Evolutionary conservation across 768 basidiomycete species (phyloP), one percentile per base, ranked within the genome.

Genomic region (Cantharellus cinnabarinus): DNA sequence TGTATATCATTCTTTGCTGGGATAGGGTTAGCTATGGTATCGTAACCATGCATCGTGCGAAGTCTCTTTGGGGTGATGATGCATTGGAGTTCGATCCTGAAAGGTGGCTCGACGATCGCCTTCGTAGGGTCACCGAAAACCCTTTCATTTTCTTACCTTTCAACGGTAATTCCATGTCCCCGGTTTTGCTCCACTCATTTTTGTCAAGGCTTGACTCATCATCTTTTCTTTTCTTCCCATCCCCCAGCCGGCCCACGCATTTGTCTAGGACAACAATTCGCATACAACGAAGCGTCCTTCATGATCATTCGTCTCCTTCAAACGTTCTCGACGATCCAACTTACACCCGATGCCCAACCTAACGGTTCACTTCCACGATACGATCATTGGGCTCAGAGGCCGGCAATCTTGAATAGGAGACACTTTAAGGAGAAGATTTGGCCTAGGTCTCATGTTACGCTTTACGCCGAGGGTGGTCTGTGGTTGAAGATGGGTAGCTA

Each of bases 1-100:
- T 10, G 44, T 48, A 10, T 29, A 10, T 48, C 44, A 48, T 48
- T 48, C 10, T 48, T 48, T 48, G 10, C 35, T 54, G 20, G 38
- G 38, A 3, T 5, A 15, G 56, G 5, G 37, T 41, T 38, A 15
- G 5, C 5, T 57, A 57, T 57, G 42, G 56, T 57, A 15, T 42
- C 14, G 7, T 57, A 7, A 5, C 14, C 14, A 57, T 57, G 56
- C 56, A 57, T 14, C 35, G 56, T 14, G 41, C 15, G 2, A 5
- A 14, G 50, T 74, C 71, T 15, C 70, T 85, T 0, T 89, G 86
- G 87, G 87, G 87, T 2, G 64, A 72, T 0, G 83, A 88, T 62
- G 85, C 85, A 0, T 77, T 85, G 64, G 75, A 74, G n/a, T 90
- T 88, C 66, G 77, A 83, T 59, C 85, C 85, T 3, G 81, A 85